Evolutionary conservation across 192 early-diverging fungal species (phyloP).

Genomic region (Coemansia sp.): DNA sequence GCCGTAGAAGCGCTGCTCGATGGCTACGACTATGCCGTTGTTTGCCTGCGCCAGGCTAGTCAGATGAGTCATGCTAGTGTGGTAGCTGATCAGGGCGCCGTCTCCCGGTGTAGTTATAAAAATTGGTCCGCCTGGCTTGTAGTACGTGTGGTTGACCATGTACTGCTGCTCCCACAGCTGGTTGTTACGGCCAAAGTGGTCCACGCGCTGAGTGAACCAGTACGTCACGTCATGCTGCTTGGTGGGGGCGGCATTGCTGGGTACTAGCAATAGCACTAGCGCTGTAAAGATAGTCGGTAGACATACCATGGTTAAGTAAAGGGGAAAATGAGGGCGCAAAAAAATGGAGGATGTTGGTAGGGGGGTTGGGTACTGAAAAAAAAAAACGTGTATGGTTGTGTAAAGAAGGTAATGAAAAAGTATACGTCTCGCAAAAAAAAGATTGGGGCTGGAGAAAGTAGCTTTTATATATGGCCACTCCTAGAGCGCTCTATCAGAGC

Average conservation of each 20-base stretch:
- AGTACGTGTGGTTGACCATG: constrained; percentile 22
- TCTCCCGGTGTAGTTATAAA: constrained; percentile 26
- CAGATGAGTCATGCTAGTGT: constrained; percentile 14
- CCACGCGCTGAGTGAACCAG: constrained; percentile 29
- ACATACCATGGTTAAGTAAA: background rate
- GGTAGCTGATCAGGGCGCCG: constrained; percentile 1
- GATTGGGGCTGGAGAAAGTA: background rate
- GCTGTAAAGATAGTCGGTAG: background rate
- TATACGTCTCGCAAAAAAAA: background rate
- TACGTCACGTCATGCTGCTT: background rate
- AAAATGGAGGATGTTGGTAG: background rate
- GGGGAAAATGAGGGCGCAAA: background rate
- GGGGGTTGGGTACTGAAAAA: no score
- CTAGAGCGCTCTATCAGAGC: background rate
- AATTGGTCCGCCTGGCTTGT: constrained; percentile 28
- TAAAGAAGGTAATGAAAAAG: background rate
- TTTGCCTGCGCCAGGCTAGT: constrained; percentile 52
- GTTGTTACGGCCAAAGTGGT: constrained; percentile 25
- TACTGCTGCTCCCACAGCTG: constrained; percentile 22
- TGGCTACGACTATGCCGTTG: constrained; percentile 56
- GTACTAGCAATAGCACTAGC: background rate
- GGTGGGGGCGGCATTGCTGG: background rate
- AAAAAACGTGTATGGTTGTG: background rate
- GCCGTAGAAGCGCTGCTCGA: constrained; percentile 67
- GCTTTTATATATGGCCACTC: background rate